These are phyloP conservation scores for Chaetomiaceae sp. DNA, from an alignment of 2,329 filamentous ascomycete genomes.

Conservation along the genomic window DNA sequence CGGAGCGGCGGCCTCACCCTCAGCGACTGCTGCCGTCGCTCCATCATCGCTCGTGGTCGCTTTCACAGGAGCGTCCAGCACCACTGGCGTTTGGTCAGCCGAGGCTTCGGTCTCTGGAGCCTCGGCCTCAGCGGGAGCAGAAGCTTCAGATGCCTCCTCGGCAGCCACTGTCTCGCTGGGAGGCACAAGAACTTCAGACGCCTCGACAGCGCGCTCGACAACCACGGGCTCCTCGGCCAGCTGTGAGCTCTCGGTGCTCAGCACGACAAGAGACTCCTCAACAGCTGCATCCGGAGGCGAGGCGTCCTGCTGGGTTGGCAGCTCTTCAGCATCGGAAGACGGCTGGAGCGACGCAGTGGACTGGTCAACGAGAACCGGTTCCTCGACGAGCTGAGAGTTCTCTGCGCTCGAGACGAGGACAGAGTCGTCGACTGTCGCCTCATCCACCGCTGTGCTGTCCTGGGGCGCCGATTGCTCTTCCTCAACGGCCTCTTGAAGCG, in stretches of 20 bases:
- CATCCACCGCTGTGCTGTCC: neutral
- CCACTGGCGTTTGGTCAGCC: neutral
- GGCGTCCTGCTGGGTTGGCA: neutral
- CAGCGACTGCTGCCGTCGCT: neutral
- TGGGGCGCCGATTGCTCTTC: neutral
- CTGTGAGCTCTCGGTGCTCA: constrained; percentile 4
- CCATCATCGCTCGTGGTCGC: neutral
- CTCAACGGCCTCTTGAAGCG: neutral
- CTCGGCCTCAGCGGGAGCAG: too few relatives aligned
- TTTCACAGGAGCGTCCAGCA: neutral
- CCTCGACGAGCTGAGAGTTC: constrained; percentile 7
- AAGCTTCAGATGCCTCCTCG: neutral
- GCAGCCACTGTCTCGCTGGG: neutral
- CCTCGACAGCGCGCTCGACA: neutral
- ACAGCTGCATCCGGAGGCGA: neutral
- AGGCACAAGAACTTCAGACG: neutral
- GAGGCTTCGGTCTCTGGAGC: neutral
- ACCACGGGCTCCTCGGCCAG: constrained; percentile 10
- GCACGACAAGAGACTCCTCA: constrained; percentile 10
- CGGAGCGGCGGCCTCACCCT: neutral
- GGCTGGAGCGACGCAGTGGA: constrained; percentile 5
- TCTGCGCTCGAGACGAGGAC: neutral
- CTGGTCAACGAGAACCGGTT: constrained; percentile 4
- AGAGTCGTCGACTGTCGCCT: neutral
- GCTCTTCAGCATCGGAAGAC: neutral